A percentile compares a stretch with the other conserved stretches of the same genome.
Conservation (phyloP, 768 basidiomycete genomes). For the Phylloporus arenicola region DNA sequence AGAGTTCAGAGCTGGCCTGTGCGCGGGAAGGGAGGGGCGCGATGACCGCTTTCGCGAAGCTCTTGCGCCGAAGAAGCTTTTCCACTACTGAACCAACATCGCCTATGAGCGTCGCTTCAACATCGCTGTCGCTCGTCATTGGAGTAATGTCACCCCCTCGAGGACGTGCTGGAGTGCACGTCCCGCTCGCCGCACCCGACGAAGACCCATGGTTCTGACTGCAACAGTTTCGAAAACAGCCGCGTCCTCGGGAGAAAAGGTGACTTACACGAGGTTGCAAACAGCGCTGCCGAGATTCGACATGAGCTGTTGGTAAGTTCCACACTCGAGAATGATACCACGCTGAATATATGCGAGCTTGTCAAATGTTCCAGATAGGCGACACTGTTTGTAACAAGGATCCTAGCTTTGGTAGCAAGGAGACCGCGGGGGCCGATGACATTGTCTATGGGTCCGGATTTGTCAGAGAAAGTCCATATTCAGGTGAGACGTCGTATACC, state of each 20-base stretch:
- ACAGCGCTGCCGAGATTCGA: too few species aligned
- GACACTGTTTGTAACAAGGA: constrained; percentile 84
- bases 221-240: neutral
- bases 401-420: constrained; percentile 74
- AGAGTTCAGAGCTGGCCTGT: too few species aligned
- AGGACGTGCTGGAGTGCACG: constrained; percentile 43
- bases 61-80: neutral
- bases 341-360: constrained; percentile 68
- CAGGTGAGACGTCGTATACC: too few species aligned
- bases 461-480: too few species aligned
- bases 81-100: constrained; percentile 18
- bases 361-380: constrained; percentile 77
- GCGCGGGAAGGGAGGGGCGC: neutral
- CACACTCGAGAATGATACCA: constrained; percentile 76
- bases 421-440: constrained; percentile 83
- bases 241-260: accelerated
- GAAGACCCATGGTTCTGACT: constrained; percentile 43
- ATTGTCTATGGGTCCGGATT: too few species aligned
- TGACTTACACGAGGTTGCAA: too few species aligned
- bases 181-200: constrained; percentile 39
- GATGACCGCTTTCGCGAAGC: neutral
- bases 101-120: constrained; percentile 18
- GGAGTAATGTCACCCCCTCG: constrained; percentile 23
- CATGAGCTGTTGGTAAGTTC: constrained; percentile 57
- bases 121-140: constrained; percentile 15